Evolutionary conservation across 306 rosid genomes (phyloP).

Genomic region (Cucurbita pepo): DNA sequence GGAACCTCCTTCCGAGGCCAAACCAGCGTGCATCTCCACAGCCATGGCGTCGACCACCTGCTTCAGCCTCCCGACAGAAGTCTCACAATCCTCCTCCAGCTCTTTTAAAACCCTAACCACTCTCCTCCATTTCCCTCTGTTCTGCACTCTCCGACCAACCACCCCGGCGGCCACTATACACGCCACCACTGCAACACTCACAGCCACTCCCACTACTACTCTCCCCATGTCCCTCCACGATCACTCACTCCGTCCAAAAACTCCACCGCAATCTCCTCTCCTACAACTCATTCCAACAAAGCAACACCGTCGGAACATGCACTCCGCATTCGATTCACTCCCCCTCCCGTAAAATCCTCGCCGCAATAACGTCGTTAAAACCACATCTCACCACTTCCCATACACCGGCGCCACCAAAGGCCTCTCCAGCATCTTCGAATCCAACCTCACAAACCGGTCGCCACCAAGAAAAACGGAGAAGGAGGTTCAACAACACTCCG

Average conservation of each 20-base stretch:
- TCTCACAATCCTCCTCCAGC: slow-evolving; percentile 55
- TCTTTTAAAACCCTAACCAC: slow-evolving; percentile 57
- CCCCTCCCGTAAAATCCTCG: background rate
- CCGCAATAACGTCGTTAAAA: background rate
- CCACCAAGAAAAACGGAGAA: slow-evolving; percentile 9
- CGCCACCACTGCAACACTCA: slow-evolving; percentile 51
- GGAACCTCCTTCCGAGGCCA: slow-evolving; percentile 93
- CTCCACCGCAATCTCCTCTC: slow-evolving; percentile 23
- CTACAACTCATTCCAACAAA: slow-evolving; percentile 17
- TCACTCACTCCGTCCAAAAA: slow-evolving; percentile 31
- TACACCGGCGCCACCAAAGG: background rate
- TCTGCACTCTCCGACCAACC: slow-evolving; percentile 58
- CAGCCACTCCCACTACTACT: slow-evolving; percentile 52
- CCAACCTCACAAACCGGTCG: background rate
- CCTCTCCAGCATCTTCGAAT: background rate
- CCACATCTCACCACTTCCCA: background rate
- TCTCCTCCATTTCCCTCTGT: slow-evolving; percentile 59
- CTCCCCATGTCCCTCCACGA: slow-evolving; percentile 46
- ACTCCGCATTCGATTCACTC: slow-evolving; percentile 11
- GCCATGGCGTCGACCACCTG: slow-evolving; percentile 96
- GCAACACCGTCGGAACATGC: slow-evolving; percentile 59
- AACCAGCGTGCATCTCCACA: slow-evolving; percentile 98
- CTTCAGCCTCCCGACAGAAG: slow-evolving; percentile 48
- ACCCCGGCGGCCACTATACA: slow-evolving; percentile 69
- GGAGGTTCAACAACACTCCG: slow-evolving; percentile 7